A percentile compares a stretch with the other conserved stretches of the same genome.
Evolutionary conservation across 441 rosid genomes (phyloP).

Genomic region (Kokia cookei): DNA sequence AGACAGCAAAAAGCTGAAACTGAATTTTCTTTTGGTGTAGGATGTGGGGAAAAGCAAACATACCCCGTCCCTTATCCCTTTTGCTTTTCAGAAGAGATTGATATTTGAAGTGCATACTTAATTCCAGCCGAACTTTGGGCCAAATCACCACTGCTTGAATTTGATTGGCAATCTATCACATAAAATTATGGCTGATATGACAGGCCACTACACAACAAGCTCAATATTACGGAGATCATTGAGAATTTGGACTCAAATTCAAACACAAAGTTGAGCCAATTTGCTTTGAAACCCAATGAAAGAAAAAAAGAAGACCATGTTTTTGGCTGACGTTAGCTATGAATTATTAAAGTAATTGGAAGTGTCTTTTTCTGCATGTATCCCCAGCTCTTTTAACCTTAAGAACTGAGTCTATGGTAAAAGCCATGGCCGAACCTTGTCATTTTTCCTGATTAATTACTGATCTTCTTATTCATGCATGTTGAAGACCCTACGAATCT

Average conservation of each 20-base stretch:
- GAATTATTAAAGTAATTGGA: not conserved
- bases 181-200: not conserved
- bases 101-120: not conserved
- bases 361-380: not conserved
- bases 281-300: not conserved
- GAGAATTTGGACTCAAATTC: slow-evolving; percentile 5
- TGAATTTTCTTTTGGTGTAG: not conserved
- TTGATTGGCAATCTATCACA: not conserved
- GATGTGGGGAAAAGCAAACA: not conserved
- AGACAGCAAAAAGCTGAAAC: slow-evolving; percentile 3
- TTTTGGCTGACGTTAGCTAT: not conserved
- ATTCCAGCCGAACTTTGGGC: not conserved
- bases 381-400: not conserved
- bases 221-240: not conserved
- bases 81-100: not conserved
- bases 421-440: not conserved
- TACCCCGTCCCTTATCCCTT: not conserved
- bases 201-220: not conserved
- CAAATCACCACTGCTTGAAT: not conserved
- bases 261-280: not conserved
- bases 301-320: not conserved
- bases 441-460: not conserved
- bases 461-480: not conserved
- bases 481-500: not conserved
- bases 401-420: not conserved